A percentile compares a stretch with the other conserved stretches of the same genome.
Evolutionary conservation across 225 moss, liverwort and hornwort species (phyloP).

Genomic region (Physcomitrellopsis africana): DNA sequence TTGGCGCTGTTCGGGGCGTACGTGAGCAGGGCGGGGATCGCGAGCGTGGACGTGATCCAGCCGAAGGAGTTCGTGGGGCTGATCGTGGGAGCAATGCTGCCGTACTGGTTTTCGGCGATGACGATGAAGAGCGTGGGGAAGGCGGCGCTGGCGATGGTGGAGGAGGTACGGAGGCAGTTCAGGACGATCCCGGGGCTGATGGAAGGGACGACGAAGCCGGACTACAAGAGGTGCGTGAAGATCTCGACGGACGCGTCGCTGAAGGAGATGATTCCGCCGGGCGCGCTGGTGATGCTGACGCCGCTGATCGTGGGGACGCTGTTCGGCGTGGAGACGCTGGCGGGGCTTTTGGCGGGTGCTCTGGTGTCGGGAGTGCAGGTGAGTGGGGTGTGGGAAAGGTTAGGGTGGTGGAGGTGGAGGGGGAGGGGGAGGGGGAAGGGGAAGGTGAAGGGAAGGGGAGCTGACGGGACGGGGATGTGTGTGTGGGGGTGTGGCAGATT

Average conservation of each 20-base stretch:
- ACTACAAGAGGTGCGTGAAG: slow-evolving; percentile 75
- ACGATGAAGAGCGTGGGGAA: slow-evolving; percentile 98
- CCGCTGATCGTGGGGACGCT: slow-evolving; percentile 62
- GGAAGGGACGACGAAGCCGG: slow-evolving; percentile 67
- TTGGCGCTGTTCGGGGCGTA: slow-evolving; percentile 91
- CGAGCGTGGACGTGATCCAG: slow-evolving; percentile 81
- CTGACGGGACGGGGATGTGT: not conserved
- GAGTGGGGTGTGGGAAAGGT: not conserved
- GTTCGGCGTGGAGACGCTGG: slow-evolving; percentile 63
- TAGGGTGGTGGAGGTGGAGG: not conserved
- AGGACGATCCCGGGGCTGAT: slow-evolving; percentile 52
- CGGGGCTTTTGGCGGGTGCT: slow-evolving; percentile 65
- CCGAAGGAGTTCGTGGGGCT: slow-evolving; percentile 89
- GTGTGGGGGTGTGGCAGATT: slow-evolving; percentile 8
- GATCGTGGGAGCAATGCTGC: slow-evolving; percentile 89
- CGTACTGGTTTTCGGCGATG: slow-evolving; percentile 95
- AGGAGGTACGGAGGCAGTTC: slow-evolving; percentile 79
- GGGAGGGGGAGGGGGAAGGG: too few species aligned
- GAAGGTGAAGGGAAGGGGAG: not conserved
- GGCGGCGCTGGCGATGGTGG: slow-evolving; percentile 82
- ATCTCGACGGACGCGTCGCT: slow-evolving; percentile 78
- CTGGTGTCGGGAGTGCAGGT: slow-evolving; percentile 73
- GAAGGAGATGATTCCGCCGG: slow-evolving; percentile 72
- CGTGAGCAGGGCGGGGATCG: slow-evolving; percentile 87
- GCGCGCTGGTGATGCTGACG: slow-evolving; percentile 65